These are phyloP conservation scores for Ophidiomyces ophidiicola DNA, from an alignment of 2,329 filamentous ascomycete species.

Conservation along the genomic window DNA sequence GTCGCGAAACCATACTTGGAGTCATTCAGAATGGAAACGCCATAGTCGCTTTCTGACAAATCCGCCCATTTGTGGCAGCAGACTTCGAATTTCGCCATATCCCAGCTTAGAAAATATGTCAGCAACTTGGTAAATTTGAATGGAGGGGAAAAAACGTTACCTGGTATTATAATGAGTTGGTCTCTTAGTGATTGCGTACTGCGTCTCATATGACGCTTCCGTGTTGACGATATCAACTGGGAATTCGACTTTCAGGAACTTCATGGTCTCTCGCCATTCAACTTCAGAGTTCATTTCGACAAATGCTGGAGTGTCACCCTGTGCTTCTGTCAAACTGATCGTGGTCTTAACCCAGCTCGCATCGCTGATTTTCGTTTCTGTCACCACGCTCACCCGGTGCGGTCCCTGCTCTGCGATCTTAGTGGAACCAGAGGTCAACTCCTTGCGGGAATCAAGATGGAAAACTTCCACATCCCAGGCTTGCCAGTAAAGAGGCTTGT, in stretches of 20 bases:
- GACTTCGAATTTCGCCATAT: slow-evolving; percentile 96
- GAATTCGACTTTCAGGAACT: slow-evolving; percentile 97
- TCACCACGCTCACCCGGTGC: slow-evolving; percentile 68
- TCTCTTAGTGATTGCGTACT: slow-evolving; percentile 75
- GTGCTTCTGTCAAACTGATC: slow-evolving; percentile 61
- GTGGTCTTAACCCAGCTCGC: slow-evolving; percentile 76
- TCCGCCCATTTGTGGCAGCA: slow-evolving; percentile 94
- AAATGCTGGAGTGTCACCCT: slow-evolving; percentile 53
- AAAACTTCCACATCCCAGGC: slow-evolving; percentile 97
- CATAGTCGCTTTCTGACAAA: slow-evolving; percentile 74
- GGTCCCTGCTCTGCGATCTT: slow-evolving; percentile 58
- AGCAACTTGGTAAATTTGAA: too few species aligned
- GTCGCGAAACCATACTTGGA: slow-evolving; percentile 95
- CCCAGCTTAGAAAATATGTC: slow-evolving; percentile 48
- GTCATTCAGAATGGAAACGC: slow-evolving; percentile 87
- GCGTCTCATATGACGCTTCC: slow-evolving; percentile 88
- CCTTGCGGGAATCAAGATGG: slow-evolving; percentile 74
- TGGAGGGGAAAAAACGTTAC: slow-evolving; percentile 29
- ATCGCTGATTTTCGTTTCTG: slow-evolving; percentile 76
- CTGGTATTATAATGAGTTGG: slow-evolving; percentile 97
- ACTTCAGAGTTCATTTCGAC: slow-evolving; percentile 74
- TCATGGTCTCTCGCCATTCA: slow-evolving; percentile 96
- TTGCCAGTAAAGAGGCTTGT: slow-evolving; percentile 95
- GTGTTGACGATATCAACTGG: slow-evolving; percentile 83
- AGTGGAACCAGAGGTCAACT: slow-evolving; percentile 57